phyloP scores from a whole-genome alignment of 352 stramenopile species.

The Phytophthora foliorum region DNA sequence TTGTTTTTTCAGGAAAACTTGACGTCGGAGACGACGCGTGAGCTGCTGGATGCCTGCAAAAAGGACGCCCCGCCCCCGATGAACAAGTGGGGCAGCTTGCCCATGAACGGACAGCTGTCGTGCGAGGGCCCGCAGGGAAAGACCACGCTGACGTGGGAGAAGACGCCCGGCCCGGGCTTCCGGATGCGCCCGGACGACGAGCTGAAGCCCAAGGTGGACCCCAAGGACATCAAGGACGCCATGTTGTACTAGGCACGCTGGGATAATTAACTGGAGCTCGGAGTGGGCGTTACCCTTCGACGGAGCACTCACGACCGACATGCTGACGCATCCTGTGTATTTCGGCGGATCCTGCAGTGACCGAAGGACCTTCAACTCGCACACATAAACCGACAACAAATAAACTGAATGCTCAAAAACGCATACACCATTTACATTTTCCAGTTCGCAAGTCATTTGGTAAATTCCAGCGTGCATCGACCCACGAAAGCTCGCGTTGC shows the following conservation, averaged over 20 bases:
- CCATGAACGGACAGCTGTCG: slow-evolving; percentile 99
- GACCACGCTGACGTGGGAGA: slow-evolving; percentile 92
- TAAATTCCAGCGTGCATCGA: too few species aligned
- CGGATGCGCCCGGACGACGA: slow-evolving; percentile 93
- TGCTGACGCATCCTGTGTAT: slow-evolving; percentile 33
- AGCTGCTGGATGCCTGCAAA: slow-evolving; percentile 98
- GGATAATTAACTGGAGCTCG: slow-evolving; percentile 38
- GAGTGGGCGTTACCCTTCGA: slow-evolving; percentile 21
- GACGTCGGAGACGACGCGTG: slow-evolving; percentile 96
- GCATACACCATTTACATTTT: too few species aligned
- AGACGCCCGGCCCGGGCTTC: slow-evolving; percentile 86
- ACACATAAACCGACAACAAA: slow-evolving; percentile 37
- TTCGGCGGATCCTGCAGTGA: slow-evolving; percentile 34
- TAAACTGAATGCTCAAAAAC: slow-evolving; percentile 42
- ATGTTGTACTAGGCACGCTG: slow-evolving; percentile 83
- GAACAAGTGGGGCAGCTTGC: slow-evolving; percentile 98
- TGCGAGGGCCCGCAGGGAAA: slow-evolving; percentile 98
- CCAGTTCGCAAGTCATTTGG: too few species aligned
- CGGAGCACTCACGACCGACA: slow-evolving; percentile 23
- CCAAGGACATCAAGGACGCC: slow-evolving; percentile 92
- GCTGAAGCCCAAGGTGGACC: slow-evolving; percentile 95
- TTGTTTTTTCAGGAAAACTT: slow-evolving; percentile 95
- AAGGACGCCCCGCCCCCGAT: slow-evolving; percentile 93
- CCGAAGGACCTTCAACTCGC: slow-evolving; percentile 29
- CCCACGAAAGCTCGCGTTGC: too few species aligned